Percentiles rank a stretch among this genome's conserved stretches.
phyloP scores from a whole-genome alignment of 2,329 filamentous ascomycete genomes.

The Canariomyces notabilis region DNA sequence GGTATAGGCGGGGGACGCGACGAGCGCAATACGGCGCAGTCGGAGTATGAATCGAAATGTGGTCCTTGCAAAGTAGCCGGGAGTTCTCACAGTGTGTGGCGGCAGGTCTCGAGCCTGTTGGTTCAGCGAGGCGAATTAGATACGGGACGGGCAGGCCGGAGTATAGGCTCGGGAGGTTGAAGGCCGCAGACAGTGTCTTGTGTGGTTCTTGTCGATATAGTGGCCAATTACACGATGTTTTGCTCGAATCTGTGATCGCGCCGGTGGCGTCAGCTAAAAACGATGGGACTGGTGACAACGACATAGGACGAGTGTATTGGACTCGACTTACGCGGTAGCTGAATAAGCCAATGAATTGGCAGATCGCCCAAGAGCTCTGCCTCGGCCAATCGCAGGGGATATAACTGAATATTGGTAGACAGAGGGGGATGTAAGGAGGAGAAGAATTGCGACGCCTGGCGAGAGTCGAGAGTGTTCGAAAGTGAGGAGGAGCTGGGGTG shows the following conservation, averaged over 20 bases:
- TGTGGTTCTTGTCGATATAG: too few relatives aligned
- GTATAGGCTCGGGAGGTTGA: too few relatives aligned
- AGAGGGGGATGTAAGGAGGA: neutral
- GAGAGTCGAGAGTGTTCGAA: constrained; percentile 2
- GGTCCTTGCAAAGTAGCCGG: too few relatives aligned
- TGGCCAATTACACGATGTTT: too few relatives aligned
- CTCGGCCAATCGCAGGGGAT: constrained; percentile 11
- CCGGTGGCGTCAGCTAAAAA: neutral
- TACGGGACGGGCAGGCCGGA: too few relatives aligned
- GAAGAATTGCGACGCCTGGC: constrained; percentile 5
- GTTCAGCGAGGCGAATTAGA: too few relatives aligned
- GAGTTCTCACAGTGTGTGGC: too few relatives aligned
- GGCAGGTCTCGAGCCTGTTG: too few relatives aligned
- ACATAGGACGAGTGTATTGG: neutral
- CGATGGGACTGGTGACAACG: neutral
- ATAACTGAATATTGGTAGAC: neutral
- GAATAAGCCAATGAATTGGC: neutral
- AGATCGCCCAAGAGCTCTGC: neutral
- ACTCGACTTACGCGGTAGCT: constrained; percentile 5
- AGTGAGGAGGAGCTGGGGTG: neutral
- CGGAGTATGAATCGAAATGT: too few relatives aligned
- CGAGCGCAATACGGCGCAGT: too few relatives aligned
- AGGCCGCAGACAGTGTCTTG: neutral
- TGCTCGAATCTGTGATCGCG: too few relatives aligned
- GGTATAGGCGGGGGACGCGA: neutral